Conservation (phyloP, 805 yeast species). For the Yarrowia sp. region DNA sequence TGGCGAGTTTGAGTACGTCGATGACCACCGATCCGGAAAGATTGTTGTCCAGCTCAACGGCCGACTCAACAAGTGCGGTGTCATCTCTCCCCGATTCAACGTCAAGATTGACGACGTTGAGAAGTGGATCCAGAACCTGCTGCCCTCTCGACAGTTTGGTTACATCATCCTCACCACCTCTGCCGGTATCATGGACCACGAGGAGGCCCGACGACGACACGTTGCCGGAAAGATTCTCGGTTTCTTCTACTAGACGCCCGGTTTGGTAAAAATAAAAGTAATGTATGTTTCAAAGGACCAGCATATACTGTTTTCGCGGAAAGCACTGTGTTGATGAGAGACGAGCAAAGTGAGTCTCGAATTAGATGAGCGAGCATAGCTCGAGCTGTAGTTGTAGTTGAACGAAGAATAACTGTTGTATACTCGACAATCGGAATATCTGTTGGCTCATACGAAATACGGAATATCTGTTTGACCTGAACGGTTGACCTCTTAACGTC, state of each 20-base stretch:
- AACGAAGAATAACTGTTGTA: too few relatives aligned
- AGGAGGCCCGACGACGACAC: slow-evolving; percentile 99
- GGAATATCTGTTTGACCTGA: too few relatives aligned
- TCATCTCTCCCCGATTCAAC: slow-evolving; percentile 97
- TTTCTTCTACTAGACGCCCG: slow-evolving; percentile 76
- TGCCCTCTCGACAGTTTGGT: slow-evolving; percentile 99
- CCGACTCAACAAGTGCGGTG: slow-evolving; percentile 98
- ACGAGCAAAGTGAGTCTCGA: not conserved
- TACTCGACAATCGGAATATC: too few relatives aligned
- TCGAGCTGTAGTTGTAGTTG: too few relatives aligned
- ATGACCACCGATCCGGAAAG: slow-evolving; percentile 99
- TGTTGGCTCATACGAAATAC: too few relatives aligned
- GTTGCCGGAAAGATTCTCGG: slow-evolving; percentile 98
- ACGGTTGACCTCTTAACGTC: too few relatives aligned
- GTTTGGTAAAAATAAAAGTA: not conserved
- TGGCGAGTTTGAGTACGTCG: slow-evolving; percentile 97
- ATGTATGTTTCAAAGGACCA: not conserved
- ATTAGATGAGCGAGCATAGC: not conserved
- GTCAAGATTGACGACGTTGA: slow-evolving; percentile 92
- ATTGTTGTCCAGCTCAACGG: slow-evolving; percentile 95
- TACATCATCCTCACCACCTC: slow-evolving; percentile 96
- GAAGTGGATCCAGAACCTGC: slow-evolving; percentile 97
- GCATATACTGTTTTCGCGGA: slow-evolving; percentile 6
- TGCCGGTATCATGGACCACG: slow-evolving; percentile 99
- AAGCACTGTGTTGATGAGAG: slow-evolving; percentile 7